A percentile compares a stretch with the other conserved stretches of the same genome.
phyloP scores from a whole-genome alignment of 805 yeast species.

The Lipomyces chichibuensis region DNA sequence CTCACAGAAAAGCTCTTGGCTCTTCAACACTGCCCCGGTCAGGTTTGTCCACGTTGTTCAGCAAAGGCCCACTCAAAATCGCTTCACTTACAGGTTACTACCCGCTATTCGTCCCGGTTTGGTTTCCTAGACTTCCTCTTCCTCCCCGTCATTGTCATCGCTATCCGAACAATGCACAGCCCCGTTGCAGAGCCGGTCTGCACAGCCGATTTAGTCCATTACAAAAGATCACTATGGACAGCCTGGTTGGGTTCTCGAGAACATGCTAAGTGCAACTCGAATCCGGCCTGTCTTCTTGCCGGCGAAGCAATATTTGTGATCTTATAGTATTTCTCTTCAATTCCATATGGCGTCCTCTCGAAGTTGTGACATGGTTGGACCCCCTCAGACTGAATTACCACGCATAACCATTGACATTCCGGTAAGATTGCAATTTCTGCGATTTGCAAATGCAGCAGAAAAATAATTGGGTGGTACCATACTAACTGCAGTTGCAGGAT shows the following conservation, averaged over 20 bases:
- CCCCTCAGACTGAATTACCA: slow-evolving; percentile 1
- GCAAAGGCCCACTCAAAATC: background rate
- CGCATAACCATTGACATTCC: slow-evolving; percentile 2
- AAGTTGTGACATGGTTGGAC: background rate
- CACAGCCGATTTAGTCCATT: background rate
- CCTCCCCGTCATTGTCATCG: background rate
- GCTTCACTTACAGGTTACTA: too few relatives aligned
- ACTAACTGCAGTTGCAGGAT: background rate
- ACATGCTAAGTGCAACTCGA: background rate
- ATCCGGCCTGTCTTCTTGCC: background rate
- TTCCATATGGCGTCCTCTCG: slow-evolving; percentile 3
- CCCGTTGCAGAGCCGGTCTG: background rate
- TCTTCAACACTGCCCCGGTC: background rate
- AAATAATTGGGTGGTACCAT: background rate
- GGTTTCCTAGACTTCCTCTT: background rate
- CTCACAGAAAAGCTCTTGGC: background rate
- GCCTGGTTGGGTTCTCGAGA: background rate
- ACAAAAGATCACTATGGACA: background rate
- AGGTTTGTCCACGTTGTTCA: too few relatives aligned
- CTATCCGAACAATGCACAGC: background rate
- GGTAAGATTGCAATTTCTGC: background rate
- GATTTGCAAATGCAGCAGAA: background rate
- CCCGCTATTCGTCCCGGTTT: too few relatives aligned
- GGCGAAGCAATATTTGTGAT: background rate
- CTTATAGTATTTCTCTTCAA: background rate